Conservation (phyloP, 1,284 basidiomycete species). For the Mycena sp. region DNA sequence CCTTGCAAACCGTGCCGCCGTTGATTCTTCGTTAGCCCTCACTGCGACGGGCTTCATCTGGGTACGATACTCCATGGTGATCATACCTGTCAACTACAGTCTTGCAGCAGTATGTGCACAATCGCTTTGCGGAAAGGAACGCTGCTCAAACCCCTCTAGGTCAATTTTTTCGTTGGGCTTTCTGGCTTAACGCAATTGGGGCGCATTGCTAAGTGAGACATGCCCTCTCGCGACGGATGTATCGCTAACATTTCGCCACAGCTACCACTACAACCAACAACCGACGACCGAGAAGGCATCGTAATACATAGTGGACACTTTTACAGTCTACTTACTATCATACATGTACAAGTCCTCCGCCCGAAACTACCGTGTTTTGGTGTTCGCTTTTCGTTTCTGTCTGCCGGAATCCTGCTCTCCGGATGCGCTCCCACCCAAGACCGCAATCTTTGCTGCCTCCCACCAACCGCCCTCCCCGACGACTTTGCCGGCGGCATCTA, state of each 20-base stretch:
- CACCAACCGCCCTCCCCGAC: slow-evolving; percentile 53
- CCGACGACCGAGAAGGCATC: slow-evolving; percentile 34
- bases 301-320: slow-evolving; percentile 27
- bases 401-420: slow-evolving; percentile 19
- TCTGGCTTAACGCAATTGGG: slow-evolving; percentile 90
- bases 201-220: slow-evolving; percentile 83
- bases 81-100: slow-evolving; percentile 97
- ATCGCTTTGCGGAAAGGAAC: neutral
- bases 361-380: slow-evolving; percentile 25
- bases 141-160: slow-evolving; percentile 53
- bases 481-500: slow-evolving; percentile 46
- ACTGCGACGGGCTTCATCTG: slow-evolving; percentile 96
- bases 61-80: slow-evolving; percentile 98
- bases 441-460: slow-evolving; percentile 49
- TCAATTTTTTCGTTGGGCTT: slow-evolving; percentile 96
- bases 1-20: neutral
- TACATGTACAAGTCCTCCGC: slow-evolving; percentile 21
- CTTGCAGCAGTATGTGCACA: slow-evolving; percentile 81
- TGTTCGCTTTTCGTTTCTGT: slow-evolving; percentile 20
- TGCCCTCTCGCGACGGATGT: neutral
- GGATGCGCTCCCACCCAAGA: slow-evolving; percentile 31
- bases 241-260: slow-evolving; percentile 33
- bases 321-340: neutral
- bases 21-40: slow-evolving; percentile 65
- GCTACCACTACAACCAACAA: slow-evolving; percentile 54